Conservation (phyloP, 2,329 filamentous ascomycete species). For the Didymella sp. region DNA sequence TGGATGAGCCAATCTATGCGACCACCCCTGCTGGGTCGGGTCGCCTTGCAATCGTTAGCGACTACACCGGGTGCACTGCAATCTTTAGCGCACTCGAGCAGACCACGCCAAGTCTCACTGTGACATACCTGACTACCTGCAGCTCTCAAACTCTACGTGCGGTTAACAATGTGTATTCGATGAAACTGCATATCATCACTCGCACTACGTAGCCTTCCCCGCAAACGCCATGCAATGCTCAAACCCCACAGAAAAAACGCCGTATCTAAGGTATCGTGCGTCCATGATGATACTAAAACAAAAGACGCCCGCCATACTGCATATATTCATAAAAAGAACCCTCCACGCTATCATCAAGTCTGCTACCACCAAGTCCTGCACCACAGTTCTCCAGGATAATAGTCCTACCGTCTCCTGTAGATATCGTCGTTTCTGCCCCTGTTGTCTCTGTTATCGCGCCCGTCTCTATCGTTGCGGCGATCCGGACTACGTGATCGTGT, state of each 20-base stretch:
- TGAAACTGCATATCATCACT: neutral
- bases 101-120: neutral
- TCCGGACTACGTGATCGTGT: constrained; percentile 48
- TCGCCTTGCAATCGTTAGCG: too few species aligned
- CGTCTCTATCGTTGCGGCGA: constrained; percentile 37
- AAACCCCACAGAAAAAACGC: constrained; percentile 6
- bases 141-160: neutral
- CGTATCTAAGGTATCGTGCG: constrained; percentile 20
- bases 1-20: too few species aligned
- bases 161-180: neutral
- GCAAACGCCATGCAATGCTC: constrained; percentile 16
- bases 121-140: neutral
- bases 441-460: constrained; percentile 23
- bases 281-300: constrained; percentile 9
- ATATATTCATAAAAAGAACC: constrained; percentile 3
- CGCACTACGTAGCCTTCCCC: too few species aligned
- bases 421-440: constrained; percentile 36
- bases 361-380: neutral
- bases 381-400: neutral
- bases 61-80: too few species aligned
- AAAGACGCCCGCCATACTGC: constrained; percentile 13
- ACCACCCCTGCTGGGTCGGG: too few species aligned
- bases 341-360: neutral
- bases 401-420: constrained; percentile 33
- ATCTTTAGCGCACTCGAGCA: neutral